Conservation (phyloP, 306 rosid genomes). For the Quercus robur region DNA sequence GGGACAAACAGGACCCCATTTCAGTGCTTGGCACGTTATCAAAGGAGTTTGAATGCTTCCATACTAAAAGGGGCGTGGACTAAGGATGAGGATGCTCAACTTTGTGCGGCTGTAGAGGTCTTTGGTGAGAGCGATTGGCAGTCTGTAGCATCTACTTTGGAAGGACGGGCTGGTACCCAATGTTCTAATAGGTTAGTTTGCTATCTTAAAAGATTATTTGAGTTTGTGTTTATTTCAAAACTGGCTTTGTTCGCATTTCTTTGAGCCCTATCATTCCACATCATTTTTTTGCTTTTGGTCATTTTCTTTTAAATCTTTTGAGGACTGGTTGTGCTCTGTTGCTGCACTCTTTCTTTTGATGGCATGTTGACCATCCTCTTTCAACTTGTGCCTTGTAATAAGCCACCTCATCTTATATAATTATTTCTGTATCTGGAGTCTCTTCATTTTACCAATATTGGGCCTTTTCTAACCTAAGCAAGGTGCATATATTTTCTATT, state of each 20-base stretch:
- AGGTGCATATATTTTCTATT: slow-evolving; percentile 6
- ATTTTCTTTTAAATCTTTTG: neutral
- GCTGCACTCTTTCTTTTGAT: neutral
- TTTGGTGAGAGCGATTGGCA: slow-evolving; percentile 81
- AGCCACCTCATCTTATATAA: neutral
- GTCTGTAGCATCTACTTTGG: slow-evolving; percentile 76
- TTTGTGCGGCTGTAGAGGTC: slow-evolving; percentile 58
- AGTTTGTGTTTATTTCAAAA: neutral
- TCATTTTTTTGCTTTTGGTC: neutral
- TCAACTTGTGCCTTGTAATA: neutral
- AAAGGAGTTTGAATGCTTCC: slow-evolving; percentile 88
- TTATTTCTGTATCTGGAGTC: neutral
- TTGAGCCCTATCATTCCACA: neutral
- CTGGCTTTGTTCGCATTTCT: neutral
- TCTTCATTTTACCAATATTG: neutral
- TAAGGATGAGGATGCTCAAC: slow-evolving; percentile 83
- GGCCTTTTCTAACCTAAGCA: neutral
- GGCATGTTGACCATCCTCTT: neutral
- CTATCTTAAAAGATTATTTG: neutral
- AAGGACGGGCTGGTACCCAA: slow-evolving; percentile 84
- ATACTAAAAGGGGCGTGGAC: slow-evolving; percentile 88
- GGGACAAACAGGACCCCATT: slow-evolving; percentile 88
- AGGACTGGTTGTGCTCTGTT: neutral
- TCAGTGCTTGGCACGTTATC: slow-evolving; percentile 89
- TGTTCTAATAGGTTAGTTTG: slow-evolving; percentile 91